Conservation (phyloP, 345 rosid species). For the Gossypium thurberi region DNA sequence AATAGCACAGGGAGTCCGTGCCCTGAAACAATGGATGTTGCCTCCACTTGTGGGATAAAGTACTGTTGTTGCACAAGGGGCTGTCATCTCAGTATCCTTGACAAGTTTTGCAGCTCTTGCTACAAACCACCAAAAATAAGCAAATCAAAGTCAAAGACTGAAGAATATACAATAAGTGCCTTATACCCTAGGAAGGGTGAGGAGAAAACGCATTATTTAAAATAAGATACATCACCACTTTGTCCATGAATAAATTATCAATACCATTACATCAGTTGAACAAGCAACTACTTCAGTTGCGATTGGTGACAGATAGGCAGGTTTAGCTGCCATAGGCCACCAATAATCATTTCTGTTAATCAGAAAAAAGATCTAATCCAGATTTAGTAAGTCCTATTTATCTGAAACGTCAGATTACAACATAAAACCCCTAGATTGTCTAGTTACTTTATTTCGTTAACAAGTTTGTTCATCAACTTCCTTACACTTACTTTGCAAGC, state of each 20-base stretch:
- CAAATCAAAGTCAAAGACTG: conserved; percentile 1
- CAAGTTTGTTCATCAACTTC: background rate
- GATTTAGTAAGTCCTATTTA: no score
- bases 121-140: conserved; percentile 24
- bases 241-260: background rate
- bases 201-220: background rate
- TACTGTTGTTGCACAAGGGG: conserved; percentile 54
- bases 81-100: conserved; percentile 59
- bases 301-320: background rate
- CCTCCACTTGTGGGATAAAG: conserved; percentile 76
- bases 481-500: background rate
- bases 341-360: background rate
- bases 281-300: background rate
- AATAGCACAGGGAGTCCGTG: conserved; percentile 66
- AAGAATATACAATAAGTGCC: background rate
- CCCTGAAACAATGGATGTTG: conserved; percentile 79
- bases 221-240: background rate
- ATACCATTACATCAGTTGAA: background rate
- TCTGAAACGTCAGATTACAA: background rate
- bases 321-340: background rate
- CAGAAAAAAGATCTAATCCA: no score
- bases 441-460: background rate
- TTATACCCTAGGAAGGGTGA: background rate
- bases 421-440: background rate
- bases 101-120: conserved; percentile 78